A percentile compares a stretch with the other conserved stretches of the same genome.
Conservation (phyloP, 192 early-diverging fungal genomes). For the Linnemannia exigua region DNA sequence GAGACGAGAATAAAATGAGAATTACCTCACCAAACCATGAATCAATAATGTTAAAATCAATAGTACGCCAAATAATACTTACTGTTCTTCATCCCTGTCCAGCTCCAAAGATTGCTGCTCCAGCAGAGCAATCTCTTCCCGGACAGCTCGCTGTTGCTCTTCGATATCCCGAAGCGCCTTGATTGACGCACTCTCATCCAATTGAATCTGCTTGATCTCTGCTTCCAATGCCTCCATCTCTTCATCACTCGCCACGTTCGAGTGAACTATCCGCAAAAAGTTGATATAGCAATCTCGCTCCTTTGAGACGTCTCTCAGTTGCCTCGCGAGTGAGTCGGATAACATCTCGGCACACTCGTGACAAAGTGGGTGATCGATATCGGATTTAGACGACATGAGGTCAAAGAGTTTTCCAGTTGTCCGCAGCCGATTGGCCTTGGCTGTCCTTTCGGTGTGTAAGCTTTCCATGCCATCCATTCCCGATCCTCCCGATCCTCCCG, state of each 20-base stretch:
- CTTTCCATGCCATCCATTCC: conserved; percentile 18
- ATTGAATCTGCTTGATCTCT: conserved; percentile 65
- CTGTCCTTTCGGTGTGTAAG: conserved; percentile 29
- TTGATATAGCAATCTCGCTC: conserved; percentile 85
- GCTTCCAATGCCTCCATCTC: conserved; percentile 66
- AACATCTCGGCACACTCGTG: conserved; percentile 92
- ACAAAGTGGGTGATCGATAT: conserved; percentile 88
- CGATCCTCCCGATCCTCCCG: conserved; percentile 19
- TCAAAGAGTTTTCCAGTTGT: conserved; percentile 82
- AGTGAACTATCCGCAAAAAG: conserved; percentile 74
- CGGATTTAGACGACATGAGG: conserved; percentile 79
- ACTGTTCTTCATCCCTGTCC: conserved; percentile 73
- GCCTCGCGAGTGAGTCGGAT: conserved; percentile 75
- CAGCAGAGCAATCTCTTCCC: conserved; percentile 62
- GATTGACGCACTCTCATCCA: conserved; percentile 60
- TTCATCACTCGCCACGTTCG: conserved; percentile 59
- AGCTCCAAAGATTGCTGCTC: conserved; percentile 67
- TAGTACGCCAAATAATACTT: background rate
- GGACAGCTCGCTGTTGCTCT: conserved; percentile 57
- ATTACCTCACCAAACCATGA: background rate
- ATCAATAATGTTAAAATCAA: background rate
- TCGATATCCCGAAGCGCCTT: conserved; percentile 63
- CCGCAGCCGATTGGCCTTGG: conserved; percentile 67
- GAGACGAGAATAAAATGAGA: too few species aligned
- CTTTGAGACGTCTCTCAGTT: conserved; percentile 74